phyloP scores from a whole-genome alignment of 345 rosid species.

The Brassica juncea region DNA sequence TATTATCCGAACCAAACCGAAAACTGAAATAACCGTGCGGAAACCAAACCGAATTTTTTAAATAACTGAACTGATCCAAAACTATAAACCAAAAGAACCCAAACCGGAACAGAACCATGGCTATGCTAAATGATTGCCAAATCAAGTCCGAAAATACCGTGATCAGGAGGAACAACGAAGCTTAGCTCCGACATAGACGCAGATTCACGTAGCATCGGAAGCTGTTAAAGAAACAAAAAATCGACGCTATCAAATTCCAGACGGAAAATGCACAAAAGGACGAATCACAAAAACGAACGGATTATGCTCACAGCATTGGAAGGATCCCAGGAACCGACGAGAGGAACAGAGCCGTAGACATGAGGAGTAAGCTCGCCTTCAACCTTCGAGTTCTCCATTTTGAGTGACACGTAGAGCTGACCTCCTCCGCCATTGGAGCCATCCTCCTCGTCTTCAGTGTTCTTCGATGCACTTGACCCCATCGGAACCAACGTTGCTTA shows the following conservation, averaged over 20 bases:
- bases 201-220: constrained; percentile 87
- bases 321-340: constrained; percentile 95
- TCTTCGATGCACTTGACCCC: constrained; percentile 81
- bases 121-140: not conserved
- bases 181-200: constrained; percentile 88
- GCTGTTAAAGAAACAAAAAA: constrained; percentile 40
- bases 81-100: not conserved
- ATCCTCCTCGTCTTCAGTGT: constrained; percentile 62
- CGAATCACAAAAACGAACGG: not conserved
- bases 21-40: not conserved
- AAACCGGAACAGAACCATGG: too few species aligned
- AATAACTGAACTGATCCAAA: not conserved
- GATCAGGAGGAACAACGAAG: constrained; percentile 97
- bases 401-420: constrained; percentile 84
- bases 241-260: not conserved
- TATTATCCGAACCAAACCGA: not conserved
- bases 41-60: not conserved
- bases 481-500: constrained; percentile 39
- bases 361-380: constrained; percentile 90
- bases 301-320: constrained; percentile 69
- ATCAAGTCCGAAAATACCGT: constrained; percentile 50
- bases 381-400: constrained; percentile 81
- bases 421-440: constrained; percentile 69
- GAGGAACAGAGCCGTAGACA: constrained; percentile 87
- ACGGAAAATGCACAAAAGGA: not conserved